Evolutionary conservation across 1,284 basidiomycete genomes (phyloP).

Genomic region (Earliella scabrosa): DNA sequence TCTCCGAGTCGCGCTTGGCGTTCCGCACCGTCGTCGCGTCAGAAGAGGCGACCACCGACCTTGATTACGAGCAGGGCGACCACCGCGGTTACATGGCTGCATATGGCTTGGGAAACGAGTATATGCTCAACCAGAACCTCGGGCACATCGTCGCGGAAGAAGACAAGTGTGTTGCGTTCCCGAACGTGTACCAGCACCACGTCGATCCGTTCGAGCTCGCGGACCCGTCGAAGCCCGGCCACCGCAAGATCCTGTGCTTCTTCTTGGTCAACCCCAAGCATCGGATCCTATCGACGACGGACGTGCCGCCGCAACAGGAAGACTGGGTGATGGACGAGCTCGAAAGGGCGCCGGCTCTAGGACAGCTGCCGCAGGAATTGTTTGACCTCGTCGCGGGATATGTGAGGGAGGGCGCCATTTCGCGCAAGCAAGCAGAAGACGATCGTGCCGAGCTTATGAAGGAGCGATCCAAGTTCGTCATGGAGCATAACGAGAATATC

Average conservation of each 20-base stretch:
- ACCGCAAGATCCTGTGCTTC: conserved; percentile 39
- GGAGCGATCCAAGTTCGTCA: conserved; percentile 15
- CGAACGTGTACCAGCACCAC: conserved; percentile 41
- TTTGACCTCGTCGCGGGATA: conserved; percentile 9
- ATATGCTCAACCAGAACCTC: conserved; percentile 22
- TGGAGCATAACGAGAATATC: conserved; percentile 8
- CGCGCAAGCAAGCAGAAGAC: conserved; percentile 12
- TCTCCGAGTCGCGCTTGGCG: conserved; percentile 17
- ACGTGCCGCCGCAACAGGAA: conserved; percentile 10
- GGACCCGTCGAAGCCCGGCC: conserved; percentile 35
- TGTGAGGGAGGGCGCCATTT: conserved; percentile 8
- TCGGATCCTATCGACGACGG: conserved; percentile 19
- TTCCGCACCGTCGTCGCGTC: conserved; percentile 9
- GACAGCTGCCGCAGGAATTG: conserved; percentile 12
- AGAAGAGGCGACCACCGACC: background rate
- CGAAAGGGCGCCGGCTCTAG: background rate
- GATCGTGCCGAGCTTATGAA: conserved; percentile 20
- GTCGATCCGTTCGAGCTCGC: conserved; percentile 36
- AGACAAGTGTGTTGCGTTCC: no score
- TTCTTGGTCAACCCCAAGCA: conserved; percentile 40
- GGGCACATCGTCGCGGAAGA: conserved; percentile 27
- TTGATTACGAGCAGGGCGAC: conserved; percentile 6
- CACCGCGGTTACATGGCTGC: background rate
- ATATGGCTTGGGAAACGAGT: conserved; percentile 1
- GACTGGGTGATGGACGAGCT: conserved; percentile 6